Percentiles rank a stretch among this genome's conserved stretches.
Evolutionary conservation across 176 grass and related monocot species (phyloP).

Genomic region (Typha latifolia): DNA sequence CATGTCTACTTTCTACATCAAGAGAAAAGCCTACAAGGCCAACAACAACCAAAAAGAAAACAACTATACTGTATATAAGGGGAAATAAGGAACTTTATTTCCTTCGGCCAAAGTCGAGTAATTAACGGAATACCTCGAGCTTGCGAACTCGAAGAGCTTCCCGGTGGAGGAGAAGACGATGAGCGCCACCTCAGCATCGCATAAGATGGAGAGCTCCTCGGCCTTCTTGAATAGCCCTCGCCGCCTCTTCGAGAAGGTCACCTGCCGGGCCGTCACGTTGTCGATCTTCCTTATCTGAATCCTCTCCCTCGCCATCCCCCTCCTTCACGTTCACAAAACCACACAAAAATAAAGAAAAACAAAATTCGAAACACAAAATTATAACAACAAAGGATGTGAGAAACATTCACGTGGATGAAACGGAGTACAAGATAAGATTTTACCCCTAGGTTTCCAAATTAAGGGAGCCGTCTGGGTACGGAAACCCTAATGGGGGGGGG

Average conservation of each 20-base stretch:
- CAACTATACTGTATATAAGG: not conserved
- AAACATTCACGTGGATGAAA: not conserved
- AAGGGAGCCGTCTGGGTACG: not conserved
- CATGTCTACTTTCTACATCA: too few relatives aligned
- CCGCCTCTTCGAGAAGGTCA: conserved; percentile 77
- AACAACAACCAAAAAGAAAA: too few relatives aligned
- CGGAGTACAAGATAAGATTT: not conserved
- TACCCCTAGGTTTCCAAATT: not conserved
- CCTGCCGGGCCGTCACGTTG: conserved; percentile 58
- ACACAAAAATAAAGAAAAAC: not conserved
- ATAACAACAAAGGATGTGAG: not conserved
- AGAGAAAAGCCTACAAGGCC: not conserved
- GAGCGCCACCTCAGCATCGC: conserved; percentile 69
- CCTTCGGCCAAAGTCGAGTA: not conserved
- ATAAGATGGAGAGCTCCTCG: conserved; percentile 73
- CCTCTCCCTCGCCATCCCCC: conserved; percentile 48
- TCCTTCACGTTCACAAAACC: not conserved
- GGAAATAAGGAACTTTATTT: not conserved
- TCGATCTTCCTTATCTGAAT: conserved; percentile 69
- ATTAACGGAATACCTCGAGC: conserved; percentile 35
- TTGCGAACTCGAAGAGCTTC: conserved; percentile 55
- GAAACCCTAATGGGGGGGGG: not conserved
- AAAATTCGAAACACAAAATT: not conserved
- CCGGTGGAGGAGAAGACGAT: conserved; percentile 72
- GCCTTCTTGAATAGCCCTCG: conserved; percentile 83